A percentile compares a stretch with the other conserved stretches of the same genome.
Evolutionary conservation across 2,329 filamentous ascomycete species (phyloP).

Genomic region (Emergomyces orientalis): DNA sequence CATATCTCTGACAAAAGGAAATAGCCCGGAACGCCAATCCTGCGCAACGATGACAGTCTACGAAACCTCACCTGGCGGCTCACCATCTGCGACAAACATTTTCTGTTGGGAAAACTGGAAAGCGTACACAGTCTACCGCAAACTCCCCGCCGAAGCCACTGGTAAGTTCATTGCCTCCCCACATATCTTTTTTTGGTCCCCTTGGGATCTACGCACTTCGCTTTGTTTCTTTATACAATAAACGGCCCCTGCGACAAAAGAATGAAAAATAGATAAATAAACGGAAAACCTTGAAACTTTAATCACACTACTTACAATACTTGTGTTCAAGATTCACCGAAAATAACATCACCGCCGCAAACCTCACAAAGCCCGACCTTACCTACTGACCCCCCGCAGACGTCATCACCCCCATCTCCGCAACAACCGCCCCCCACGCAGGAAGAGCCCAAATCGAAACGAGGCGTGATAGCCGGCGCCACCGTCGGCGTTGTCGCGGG

Average conservation of each 20-base stretch:
- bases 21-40: neutral
- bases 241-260: neutral
- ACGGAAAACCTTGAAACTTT: neutral
- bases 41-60: conserved; percentile 7
- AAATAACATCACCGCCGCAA: neutral
- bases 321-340: neutral
- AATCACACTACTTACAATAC: neutral
- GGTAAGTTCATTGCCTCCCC: neutral
- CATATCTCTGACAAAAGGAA: neutral
- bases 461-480: neutral
- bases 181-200: neutral
- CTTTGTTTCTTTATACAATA: neutral
- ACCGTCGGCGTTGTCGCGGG: neutral
- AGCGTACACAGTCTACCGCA: conserved; percentile 6
- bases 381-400: neutral
- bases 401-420: neutral
- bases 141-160: neutral
- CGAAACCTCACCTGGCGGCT: conserved; percentile 5
- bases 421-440: neutral
- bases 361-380: neutral
- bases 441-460: neutral
- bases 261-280: neutral
- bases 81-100: conserved; percentile 7
- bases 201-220: neutral
- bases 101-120: conserved; percentile 6